Evolutionary conservation across 345 rosid genomes (phyloP), one percentile per base, ranked within the genome.

Genomic region (Triadica sebifera): DNA sequence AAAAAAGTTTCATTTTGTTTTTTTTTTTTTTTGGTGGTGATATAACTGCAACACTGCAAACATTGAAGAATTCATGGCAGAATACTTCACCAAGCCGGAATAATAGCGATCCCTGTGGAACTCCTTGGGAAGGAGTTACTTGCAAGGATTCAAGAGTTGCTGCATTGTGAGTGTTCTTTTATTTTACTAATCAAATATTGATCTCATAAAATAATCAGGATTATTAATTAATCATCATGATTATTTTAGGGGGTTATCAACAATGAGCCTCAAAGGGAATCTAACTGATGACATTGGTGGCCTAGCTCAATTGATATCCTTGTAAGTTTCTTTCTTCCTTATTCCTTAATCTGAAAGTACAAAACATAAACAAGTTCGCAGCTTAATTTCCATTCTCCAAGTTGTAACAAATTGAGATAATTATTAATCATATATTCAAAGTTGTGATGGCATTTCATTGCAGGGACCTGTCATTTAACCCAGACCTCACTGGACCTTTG

Each of bases 271-370:
- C 47, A 80, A 80, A 73, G 99, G 99, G 77, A 83, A 86, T 79
- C 86, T 95, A 70, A 88, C 87, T 76, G 98, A 97, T 29, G 99
- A 95, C 84, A 91, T 95, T 75, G 99, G 98, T 56, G 96, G 84
- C 55, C 84, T 95, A 39, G 69, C 88, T n/a, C 94, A 87, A 78
- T 83, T 95, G 82, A 87, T 85, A 90, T 88, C 93, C 72, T 79
- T 95, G 99, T 95, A 70, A 87, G 98, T 84, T 67, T 39, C 74
- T 63, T 67, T 29, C 34, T 29, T 29, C 34, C 34, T 29, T 34
- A 12, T 19, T 57, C 29, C 6, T 12, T 1, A 25, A 8, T 17
- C 25, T 49, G 15, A 24, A 68, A 52, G 57, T 19, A 24, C 41
- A 39, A 12, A 15, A 15, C 37, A 47, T 13, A 17, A 62, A 20